A percentile compares a stretch with the other conserved stretches of the same genome.
Evolutionary conservation across 495 filamentous ascomycete genomes (phyloP).

Genomic region (Penicillium taxi): DNA sequence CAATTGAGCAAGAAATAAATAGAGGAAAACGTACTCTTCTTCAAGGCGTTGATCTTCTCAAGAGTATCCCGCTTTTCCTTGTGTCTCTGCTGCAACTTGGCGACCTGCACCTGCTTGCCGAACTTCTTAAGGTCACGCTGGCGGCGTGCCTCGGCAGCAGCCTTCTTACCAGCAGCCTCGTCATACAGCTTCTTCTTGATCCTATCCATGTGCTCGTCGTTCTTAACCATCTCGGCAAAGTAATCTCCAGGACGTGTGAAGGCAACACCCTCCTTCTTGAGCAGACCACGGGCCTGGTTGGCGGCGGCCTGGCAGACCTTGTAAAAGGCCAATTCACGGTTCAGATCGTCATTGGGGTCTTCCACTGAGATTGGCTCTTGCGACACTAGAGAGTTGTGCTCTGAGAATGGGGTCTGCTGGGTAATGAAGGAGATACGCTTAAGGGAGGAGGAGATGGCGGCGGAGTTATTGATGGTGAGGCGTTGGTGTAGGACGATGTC

Average conservation of each 20-base stretch:
- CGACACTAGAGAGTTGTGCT: slow-evolving; percentile 53
- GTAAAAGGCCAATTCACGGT: slow-evolving; percentile 89
- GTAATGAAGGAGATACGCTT: slow-evolving; percentile 66
- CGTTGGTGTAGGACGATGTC: slow-evolving; percentile 84
- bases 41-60: slow-evolving; percentile 87
- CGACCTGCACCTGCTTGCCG: slow-evolving; percentile 96
- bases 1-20: neutral
- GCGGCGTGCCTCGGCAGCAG: slow-evolving; percentile 79
- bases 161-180: slow-evolving; percentile 86
- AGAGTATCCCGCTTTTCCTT: slow-evolving; percentile 85
- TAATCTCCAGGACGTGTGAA: slow-evolving; percentile 89
- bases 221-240: slow-evolving; percentile 98
- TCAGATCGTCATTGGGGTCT: slow-evolving; percentile 79
- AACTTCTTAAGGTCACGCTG: slow-evolving; percentile 97
- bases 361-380: slow-evolving; percentile 46
- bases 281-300: slow-evolving; percentile 55
- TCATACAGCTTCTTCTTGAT: slow-evolving; percentile 91
- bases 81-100: slow-evolving; percentile 84
- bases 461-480: slow-evolving; percentile 93
- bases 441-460: slow-evolving; percentile 67
- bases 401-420: slow-evolving; percentile 53
- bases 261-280: slow-evolving; percentile 73
- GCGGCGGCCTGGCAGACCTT: slow-evolving; percentile 78
- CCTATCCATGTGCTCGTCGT: slow-evolving; percentile 94
- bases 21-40: slow-evolving; percentile 61